phyloP scores from a whole-genome alignment of 1,284 basidiomycete genomes.

The Microstroma glucosiphilum region DNA sequence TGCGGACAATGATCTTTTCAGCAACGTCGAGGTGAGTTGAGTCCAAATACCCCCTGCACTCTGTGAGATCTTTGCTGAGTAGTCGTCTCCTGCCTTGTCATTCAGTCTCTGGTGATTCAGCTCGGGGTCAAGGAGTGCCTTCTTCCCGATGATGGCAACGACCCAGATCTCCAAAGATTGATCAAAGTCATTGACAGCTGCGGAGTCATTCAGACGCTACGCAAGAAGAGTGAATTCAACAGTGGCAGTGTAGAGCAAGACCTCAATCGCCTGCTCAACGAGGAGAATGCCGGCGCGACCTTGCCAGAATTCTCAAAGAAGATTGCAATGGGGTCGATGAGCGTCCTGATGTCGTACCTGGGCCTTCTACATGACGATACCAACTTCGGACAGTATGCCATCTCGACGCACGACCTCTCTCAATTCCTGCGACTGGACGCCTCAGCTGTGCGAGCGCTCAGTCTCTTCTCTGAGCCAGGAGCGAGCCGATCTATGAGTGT shows the following conservation, averaged over 20 bases:
- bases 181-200: conserved; percentile 67
- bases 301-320: conserved; percentile 70
- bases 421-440: conserved; percentile 95
- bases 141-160: conserved; percentile 57
- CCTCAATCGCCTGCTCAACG: conserved; percentile 64
- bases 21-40: conserved; percentile 74
- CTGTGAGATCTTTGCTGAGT: no score
- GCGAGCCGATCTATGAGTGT: conserved; percentile 58
- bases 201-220: conserved; percentile 80
- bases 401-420: conserved; percentile 81
- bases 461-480: conserved; percentile 65
- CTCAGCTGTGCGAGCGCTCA: conserved; percentile 83
- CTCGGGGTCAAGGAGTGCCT: conserved; percentile 90
- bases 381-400: conserved; percentile 73
- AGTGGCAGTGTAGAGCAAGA: conserved; percentile 65
- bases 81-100: background rate
- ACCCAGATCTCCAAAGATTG: conserved; percentile 64
- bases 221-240: conserved; percentile 63
- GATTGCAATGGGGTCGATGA: conserved; percentile 69
- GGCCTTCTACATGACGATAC: conserved; percentile 71
- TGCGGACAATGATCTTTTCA: conserved; percentile 89
- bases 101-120: conserved; percentile 84
- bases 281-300: conserved; percentile 52
- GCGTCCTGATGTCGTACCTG: conserved; percentile 78
- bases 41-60: no score